These are phyloP conservation scores for Botryotinia calthae DNA, from an alignment of 2,329 filamentous ascomycete genomes.

Conservation along the genomic window DNA sequence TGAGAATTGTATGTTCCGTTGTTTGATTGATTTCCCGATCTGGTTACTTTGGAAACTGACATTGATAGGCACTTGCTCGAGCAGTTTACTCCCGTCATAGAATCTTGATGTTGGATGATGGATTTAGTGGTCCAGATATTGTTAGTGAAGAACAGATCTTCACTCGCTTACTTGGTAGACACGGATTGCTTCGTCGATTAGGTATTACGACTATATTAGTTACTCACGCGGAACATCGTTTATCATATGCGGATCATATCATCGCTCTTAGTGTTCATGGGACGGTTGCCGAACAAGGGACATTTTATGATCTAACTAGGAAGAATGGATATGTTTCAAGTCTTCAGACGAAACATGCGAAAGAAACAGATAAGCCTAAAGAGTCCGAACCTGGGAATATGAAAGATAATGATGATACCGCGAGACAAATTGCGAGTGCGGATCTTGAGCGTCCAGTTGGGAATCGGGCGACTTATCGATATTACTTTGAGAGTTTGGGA, in stretches of 20 bases:
- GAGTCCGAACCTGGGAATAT: neutral
- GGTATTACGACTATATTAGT: conserved; percentile 41
- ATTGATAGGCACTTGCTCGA: conserved; percentile 53
- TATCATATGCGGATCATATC: conserved; percentile 29
- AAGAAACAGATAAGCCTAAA: conserved; percentile 16
- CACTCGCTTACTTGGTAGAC: conserved; percentile 26
- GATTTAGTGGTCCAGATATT: conserved; percentile 36
- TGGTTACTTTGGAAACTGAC: neutral
- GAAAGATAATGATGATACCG: conserved; percentile 17
- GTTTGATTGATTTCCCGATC: conserved; percentile 41
- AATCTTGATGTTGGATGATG: conserved; percentile 35
- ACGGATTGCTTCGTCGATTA: conserved; percentile 29
- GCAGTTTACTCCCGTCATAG: conserved; percentile 40
- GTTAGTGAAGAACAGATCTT: conserved; percentile 32
- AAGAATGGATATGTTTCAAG: conserved; percentile 27
- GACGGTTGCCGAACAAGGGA: conserved; percentile 37
- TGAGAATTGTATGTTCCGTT: conserved; percentile 57
- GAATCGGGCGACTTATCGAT: conserved; percentile 27
- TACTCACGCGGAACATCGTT: conserved; percentile 35
- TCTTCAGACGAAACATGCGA: conserved; percentile 24
- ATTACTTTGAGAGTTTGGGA: conserved; percentile 27
- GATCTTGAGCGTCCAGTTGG: conserved; percentile 27
- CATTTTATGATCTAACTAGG: conserved; percentile 22
- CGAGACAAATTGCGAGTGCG: conserved; percentile 24
- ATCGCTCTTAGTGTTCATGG: conserved; percentile 39